A percentile compares a stretch with the other conserved stretches of the same genome.
Evolutionary conservation across 768 basidiomycete genomes (phyloP).

Genomic region (Pulveroboletus sp.): DNA sequence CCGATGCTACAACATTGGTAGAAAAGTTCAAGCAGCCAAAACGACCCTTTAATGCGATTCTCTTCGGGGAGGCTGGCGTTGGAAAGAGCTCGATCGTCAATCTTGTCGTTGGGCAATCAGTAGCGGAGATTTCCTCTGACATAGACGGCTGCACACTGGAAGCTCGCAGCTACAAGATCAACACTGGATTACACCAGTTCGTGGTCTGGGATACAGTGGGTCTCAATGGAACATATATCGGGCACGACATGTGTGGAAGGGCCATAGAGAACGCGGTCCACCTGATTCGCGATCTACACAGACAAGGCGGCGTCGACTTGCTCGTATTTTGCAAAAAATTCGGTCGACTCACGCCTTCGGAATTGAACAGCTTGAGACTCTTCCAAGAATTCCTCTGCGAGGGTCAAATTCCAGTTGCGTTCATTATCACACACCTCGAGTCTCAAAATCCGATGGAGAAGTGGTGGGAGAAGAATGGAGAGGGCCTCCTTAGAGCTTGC

Average conservation of each 20-base stretch:
- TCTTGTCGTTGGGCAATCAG: conserved; percentile 26
- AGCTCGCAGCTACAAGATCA: conserved; percentile 19
- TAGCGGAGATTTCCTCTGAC: conserved; percentile 23
- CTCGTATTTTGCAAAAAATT: conserved; percentile 34
- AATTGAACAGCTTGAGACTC: conserved; percentile 30
- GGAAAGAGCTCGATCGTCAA: conserved; percentile 42
- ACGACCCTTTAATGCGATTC: conserved; percentile 27
- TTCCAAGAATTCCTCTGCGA: conserved; percentile 38
- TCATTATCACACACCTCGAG: conserved; percentile 39
- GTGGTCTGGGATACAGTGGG: conserved; percentile 32
- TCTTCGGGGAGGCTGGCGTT: conserved; percentile 39
- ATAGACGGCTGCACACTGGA: conserved; percentile 33
- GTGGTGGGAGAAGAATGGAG: conserved; percentile 29
- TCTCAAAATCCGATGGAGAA: conserved; percentile 22
- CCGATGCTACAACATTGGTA: conserved; percentile 11
- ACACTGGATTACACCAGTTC: conserved; percentile 19
- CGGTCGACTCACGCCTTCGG: conserved; percentile 27
- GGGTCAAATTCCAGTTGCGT: conserved; percentile 33
- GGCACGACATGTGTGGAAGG: conserved; percentile 2
- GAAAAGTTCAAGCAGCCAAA: conserved; percentile 8
- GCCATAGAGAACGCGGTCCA: conserved; percentile 24
- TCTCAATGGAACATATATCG: conserved; percentile 16
- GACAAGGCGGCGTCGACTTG: conserved; percentile 33
- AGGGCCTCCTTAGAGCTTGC: conserved; percentile 8
- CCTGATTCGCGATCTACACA: conserved; percentile 29